Evolutionary conservation across 352 stramenopile species (phyloP), one percentile per base, ranked within the genome.

Genomic region (Thalassiosira mediterranea): DNA sequence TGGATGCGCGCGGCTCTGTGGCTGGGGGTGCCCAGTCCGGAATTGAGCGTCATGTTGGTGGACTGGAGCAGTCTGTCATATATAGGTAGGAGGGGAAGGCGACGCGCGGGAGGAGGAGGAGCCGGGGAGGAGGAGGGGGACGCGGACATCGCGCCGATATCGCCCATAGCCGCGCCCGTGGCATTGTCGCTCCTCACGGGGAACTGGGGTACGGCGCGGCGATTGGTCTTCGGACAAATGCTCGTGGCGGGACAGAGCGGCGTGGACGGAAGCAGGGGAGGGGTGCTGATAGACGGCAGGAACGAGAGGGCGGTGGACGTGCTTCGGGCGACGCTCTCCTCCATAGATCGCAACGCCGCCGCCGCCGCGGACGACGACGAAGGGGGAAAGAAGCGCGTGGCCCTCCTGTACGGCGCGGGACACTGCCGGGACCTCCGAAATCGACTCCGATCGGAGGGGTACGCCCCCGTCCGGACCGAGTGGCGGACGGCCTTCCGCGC

Each of bases 171-270:
- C 11, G 46, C 81, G 31, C 83, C 86, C 8, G 72, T 91, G 0
- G 47, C 90, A 29, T 28, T 85, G 4, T 79, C 63, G 21, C 29
- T 90, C 10, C 21, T 86, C 0, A 70, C 58, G n/a, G 80, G 79
- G 1, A 75, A 83, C 47, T 76, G 86, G 48, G 47, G 51, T 1
- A 69, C 76, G 44, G 76, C 86, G 4, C 59, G 80, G 21, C 29
- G 76, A 60, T 78, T 91, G 15, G 64, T 91, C 4, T 90, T 91
- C 69, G 79, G 76, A 10, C 86, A 91, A 60, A 60, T 91, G 0
- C 34, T 91, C 7, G 72, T 79, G 7, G 60, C 57, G 15, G 73
- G 79, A 7, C 73, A 83, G 51, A 61, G 51, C 8, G 74, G 62
- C 52, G 42, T 15, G 10, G 68, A 79, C 52, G 48, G 19, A 0